Conservation (phyloP, 352 stramenopile genomes). For the Globisporangium echinulatum region DNA sequence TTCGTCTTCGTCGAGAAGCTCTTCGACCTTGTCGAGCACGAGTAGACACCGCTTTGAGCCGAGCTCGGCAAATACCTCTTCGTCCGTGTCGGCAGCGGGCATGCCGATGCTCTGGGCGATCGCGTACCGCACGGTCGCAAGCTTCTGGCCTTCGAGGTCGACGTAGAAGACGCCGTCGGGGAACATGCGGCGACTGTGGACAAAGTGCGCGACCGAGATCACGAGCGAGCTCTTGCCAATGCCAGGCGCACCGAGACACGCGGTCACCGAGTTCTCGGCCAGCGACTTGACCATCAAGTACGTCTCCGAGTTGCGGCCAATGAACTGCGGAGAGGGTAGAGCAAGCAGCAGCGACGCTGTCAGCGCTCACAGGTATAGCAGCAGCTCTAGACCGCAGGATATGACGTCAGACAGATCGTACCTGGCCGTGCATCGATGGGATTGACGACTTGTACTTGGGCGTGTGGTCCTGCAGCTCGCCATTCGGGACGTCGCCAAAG, state of each 20-base stretch:
- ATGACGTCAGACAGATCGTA: conserved; percentile 7
- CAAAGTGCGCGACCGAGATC: conserved; percentile 76
- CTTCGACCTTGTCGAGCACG: conserved; percentile 77
- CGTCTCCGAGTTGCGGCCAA: conserved; percentile 72
- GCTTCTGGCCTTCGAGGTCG: conserved; percentile 75
- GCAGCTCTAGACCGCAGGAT: no score
- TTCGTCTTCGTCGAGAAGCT: conserved; percentile 71
- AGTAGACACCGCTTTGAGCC: conserved; percentile 61
- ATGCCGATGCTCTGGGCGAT: conserved; percentile 79
- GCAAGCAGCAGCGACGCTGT: neutral
- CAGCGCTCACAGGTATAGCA: neutral
- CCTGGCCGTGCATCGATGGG: conserved; percentile 72
- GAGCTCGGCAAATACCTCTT: conserved; percentile 75
- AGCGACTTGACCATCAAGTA: conserved; percentile 75
- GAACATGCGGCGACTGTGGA: conserved; percentile 72
- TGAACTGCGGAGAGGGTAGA: conserved; percentile 32
- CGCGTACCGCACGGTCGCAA: conserved; percentile 72
- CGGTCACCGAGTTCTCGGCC: conserved; percentile 65
- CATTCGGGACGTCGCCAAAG: conserved; percentile 60
- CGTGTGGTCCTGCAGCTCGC: conserved; percentile 54
- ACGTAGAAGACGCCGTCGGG: conserved; percentile 80
- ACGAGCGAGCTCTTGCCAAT: conserved; percentile 82
- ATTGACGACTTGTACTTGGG: conserved; percentile 68
- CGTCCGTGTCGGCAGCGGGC: conserved; percentile 59
- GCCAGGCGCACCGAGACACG: conserved; percentile 61